These are phyloP conservation scores for Iodosphaeria phyllophila DNA, from an alignment of 2,329 filamentous ascomycete species.

Conservation along the genomic window DNA sequence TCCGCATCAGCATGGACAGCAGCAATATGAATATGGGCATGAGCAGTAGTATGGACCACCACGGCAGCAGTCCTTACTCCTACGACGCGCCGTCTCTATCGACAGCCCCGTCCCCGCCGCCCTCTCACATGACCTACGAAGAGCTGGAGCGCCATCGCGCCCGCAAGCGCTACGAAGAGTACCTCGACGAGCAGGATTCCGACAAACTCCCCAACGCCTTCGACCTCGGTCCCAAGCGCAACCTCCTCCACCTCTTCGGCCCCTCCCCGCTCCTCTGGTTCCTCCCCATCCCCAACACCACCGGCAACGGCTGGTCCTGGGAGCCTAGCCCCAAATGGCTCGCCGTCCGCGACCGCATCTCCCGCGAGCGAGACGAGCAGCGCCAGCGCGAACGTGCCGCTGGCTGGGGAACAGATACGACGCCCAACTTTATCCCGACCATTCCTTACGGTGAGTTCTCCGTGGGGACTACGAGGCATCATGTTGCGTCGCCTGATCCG, in stretches of 20 bases:
- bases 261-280: slow-evolving; percentile 54
- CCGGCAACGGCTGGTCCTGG: slow-evolving; percentile 88
- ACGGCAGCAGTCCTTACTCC: slow-evolving; percentile 5
- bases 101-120: slow-evolving; percentile 7
- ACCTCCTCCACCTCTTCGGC: slow-evolving; percentile 70
- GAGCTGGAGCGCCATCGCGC: slow-evolving; percentile 36
- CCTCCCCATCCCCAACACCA: slow-evolving; percentile 68
- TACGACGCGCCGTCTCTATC: background rate
- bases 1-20: slow-evolving; percentile 16
- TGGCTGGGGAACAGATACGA: slow-evolving; percentile 43
- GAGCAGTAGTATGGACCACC: slow-evolving; percentile 5
- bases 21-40: too few species aligned
- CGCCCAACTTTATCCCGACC: slow-evolving; percentile 6
- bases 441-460: slow-evolving; percentile 10
- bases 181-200: slow-evolving; percentile 79
- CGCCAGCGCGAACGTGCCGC: slow-evolving; percentile 43
- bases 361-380: slow-evolving; percentile 37
- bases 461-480: slow-evolving; percentile 13
- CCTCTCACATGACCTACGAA: slow-evolving; percentile 30
- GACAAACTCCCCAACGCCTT: slow-evolving; percentile 85
- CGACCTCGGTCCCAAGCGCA: slow-evolving; percentile 67
- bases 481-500: slow-evolving; percentile 8
- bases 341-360: slow-evolving; percentile 47
- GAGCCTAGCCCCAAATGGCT: slow-evolving; percentile 68
- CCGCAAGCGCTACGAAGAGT: slow-evolving; percentile 41